These are phyloP conservation scores for Phytophthora sp. DNA, from an alignment of 352 stramenopile species.

Conservation along the genomic window DNA sequence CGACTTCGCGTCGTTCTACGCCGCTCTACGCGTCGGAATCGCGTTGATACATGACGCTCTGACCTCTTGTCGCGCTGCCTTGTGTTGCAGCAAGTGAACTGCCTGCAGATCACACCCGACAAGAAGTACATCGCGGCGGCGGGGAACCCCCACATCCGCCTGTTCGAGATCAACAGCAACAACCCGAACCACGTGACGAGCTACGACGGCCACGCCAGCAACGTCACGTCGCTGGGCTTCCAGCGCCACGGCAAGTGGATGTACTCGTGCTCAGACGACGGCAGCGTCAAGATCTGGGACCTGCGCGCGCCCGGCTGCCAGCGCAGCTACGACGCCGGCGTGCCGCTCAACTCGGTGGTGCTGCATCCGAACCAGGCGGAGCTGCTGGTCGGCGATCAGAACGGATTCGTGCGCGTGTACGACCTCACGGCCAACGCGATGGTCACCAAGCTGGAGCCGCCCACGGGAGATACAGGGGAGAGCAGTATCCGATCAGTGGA, in stretches of 20 bases:
- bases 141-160: conserved; percentile 96
- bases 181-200: conserved; percentile 96
- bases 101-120: conserved; percentile 96
- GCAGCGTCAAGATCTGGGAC: conserved; percentile 96
- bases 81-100: conserved; percentile 92
- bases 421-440: conserved; percentile 86
- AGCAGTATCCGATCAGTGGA: conserved; percentile 92
- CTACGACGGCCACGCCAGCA: conserved; percentile 96
- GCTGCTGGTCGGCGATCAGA: conserved; percentile 91
- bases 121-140: conserved; percentile 97
- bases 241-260: conserved; percentile 98
- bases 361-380: conserved; percentile 96
- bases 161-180: conserved; percentile 98
- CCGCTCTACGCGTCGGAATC: no score
- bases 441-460: conserved; percentile 67
- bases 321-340: conserved; percentile 87
- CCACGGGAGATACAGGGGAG: conserved; percentile 54
- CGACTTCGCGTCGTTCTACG: neutral
- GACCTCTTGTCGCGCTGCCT: neutral
- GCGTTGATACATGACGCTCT: conserved; percentile 3
- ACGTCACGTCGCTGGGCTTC: conserved; percentile 98
- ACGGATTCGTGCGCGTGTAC: conserved; percentile 93
- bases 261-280: conserved; percentile 97
- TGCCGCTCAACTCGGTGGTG: conserved; percentile 94
- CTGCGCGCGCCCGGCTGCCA: conserved; percentile 85